These are phyloP conservation scores for Cercospora zeina DNA, from an alignment of 2,329 filamentous ascomycete genomes.

Conservation along the genomic window DNA sequence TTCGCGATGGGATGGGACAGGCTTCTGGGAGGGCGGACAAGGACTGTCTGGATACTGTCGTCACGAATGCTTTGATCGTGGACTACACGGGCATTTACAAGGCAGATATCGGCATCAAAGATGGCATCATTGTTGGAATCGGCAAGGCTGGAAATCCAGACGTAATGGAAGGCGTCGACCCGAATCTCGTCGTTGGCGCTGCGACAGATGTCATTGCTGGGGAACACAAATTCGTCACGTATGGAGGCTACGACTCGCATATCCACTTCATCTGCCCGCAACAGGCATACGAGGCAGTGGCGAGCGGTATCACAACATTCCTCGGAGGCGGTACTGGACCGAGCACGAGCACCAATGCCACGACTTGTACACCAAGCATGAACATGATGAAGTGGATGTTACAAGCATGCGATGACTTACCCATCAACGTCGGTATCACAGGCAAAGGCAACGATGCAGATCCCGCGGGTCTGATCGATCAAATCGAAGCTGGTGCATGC, in stretches of 20 bases:
- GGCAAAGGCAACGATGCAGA: slow-evolving; percentile 89
- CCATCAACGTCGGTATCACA: slow-evolving; percentile 86
- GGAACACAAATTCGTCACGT: slow-evolving; percentile 86
- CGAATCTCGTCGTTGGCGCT: slow-evolving; percentile 77
- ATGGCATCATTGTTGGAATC: slow-evolving; percentile 81
- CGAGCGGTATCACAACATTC: slow-evolving; percentile 86
- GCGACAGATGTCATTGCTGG: slow-evolving; percentile 90
- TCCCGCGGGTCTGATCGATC: slow-evolving; percentile 69
- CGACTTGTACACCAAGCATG: slow-evolving; percentile 86
- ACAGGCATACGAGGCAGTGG: slow-evolving; percentile 78
- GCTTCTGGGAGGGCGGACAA: slow-evolving; percentile 72
- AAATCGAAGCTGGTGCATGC: slow-evolving; percentile 78
- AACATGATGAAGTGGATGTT: slow-evolving; percentile 86
- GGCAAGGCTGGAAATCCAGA: slow-evolving; percentile 98
- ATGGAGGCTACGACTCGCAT: slow-evolving; percentile 85
- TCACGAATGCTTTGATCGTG: slow-evolving; percentile 85
- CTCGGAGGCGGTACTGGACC: slow-evolving; percentile 89
- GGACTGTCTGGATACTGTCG: slow-evolving; percentile 77
- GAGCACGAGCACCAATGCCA: slow-evolving; percentile 87
- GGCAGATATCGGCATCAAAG: slow-evolving; percentile 90
- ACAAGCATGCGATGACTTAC: slow-evolving; percentile 77
- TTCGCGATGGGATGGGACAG: slow-evolving; percentile 95
- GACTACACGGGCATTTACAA: slow-evolving; percentile 95
- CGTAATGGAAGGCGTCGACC: slow-evolving; percentile 83
- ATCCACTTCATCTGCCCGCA: slow-evolving; percentile 96